These are phyloP conservation scores for Selaginella tamariscina DNA, from an alignment of 75 land plant species.

Conservation along the genomic window DNA sequence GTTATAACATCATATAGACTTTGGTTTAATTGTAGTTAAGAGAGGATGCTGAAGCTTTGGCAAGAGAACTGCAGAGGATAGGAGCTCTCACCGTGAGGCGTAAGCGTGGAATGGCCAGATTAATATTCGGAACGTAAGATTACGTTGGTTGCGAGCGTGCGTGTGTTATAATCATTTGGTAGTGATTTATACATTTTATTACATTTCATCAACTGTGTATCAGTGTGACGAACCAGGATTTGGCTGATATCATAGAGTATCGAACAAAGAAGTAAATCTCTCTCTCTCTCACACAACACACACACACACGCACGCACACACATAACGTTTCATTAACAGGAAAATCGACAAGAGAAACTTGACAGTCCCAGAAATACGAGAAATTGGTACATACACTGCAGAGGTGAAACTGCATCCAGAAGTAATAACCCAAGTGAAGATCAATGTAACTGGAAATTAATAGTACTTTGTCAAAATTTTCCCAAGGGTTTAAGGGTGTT, in stretches of 20 bases:
- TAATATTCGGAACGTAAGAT: slow-evolving; percentile 84
- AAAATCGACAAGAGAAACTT: slow-evolving; percentile 75
- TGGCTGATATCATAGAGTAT: slow-evolving; percentile 63
- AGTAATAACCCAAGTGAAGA: slow-evolving; percentile 60
- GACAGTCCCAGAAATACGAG: slow-evolving; percentile 82
- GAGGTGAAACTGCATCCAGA: slow-evolving; percentile 92
- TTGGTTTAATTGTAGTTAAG: slow-evolving; percentile 38
- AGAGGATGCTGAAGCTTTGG: slow-evolving; percentile 81
- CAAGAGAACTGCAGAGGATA: slow-evolving; percentile 54
- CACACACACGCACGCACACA: not conserved
- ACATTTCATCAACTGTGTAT: not conserved
- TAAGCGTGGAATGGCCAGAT: slow-evolving; percentile 71
- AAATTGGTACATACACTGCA: slow-evolving; percentile 78
- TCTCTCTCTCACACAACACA: not conserved
- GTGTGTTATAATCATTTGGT: no score
- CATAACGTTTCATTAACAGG: slow-evolving; percentile 24
- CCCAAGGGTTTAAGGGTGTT: no score
- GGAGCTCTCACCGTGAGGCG: slow-evolving; percentile 80
- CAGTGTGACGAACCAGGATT: slow-evolving; percentile 92
- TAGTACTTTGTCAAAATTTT: no score
- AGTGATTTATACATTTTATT: not conserved
- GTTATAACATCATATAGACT: not conserved
- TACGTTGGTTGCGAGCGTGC: no score
- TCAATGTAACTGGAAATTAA: slow-evolving; percentile 57
- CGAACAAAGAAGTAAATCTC: not conserved